Percentiles rank a stretch among this genome's conserved stretches.
Evolutionary conservation across 345 rosid species (phyloP).

Genomic region (Pistacia integerrima): DNA sequence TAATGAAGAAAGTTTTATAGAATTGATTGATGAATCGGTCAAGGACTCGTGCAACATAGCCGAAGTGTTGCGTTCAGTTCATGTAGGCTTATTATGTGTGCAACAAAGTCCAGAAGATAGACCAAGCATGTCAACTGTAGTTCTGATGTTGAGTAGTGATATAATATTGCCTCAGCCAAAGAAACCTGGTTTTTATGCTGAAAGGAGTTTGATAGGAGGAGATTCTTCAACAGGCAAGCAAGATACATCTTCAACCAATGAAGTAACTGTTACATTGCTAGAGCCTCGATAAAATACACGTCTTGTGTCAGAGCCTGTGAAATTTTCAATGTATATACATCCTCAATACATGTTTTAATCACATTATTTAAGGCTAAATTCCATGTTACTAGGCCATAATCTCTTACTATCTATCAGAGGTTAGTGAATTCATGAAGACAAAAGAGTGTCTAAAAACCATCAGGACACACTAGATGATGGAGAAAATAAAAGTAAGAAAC

Average conservation of each 20-base stretch:
- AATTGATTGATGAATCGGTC: neutral
- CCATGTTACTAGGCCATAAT: neutral
- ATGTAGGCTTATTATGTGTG: conserved; percentile 25
- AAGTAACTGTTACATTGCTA: conserved; percentile 4
- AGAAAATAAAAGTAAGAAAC: too few species aligned
- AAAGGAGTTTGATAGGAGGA: conserved; percentile 14
- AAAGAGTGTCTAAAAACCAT: neutral
- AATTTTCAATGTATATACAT: too few species aligned
- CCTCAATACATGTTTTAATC: neutral
- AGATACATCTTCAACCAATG: neutral
- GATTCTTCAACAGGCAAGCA: conserved; percentile 9
- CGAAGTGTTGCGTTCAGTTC: conserved; percentile 14
- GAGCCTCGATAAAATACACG: neutral
- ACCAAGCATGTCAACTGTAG: conserved; percentile 23
- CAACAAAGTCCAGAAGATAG: conserved; percentile 23
- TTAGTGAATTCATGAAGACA: neutral
- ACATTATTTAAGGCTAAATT: too few species aligned
- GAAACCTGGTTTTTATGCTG: conserved; percentile 25
- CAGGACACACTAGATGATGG: too few species aligned
- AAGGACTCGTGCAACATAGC: neutral
- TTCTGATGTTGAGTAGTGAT: conserved; percentile 17
- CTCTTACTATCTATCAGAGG: neutral
- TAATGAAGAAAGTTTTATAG: conserved; percentile 33
- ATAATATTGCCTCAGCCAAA: conserved; percentile 18
- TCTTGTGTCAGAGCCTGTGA: neutral